Percentiles rank a stretch among this genome's conserved stretches.
phyloP scores from a whole-genome alignment of 2,329 filamentous ascomycete genomes.

The Venturiaceae sp. region DNA sequence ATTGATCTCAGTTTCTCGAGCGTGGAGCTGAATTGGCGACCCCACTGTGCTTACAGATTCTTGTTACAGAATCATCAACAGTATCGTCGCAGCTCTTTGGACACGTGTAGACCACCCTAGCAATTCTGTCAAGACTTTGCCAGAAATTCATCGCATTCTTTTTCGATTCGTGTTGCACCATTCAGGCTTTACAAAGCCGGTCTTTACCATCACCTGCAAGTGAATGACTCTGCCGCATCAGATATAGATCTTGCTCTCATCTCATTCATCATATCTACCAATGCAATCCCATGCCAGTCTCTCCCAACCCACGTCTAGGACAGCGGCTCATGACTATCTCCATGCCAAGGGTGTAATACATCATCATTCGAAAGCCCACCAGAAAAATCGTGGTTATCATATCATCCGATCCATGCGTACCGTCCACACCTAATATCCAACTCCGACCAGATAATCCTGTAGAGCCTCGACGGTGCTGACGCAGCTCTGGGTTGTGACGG shows the following conservation, averaged over 20 bases:
- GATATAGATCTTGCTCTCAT: neutral
- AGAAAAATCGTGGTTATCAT: neutral
- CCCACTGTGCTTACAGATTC: too few relatives aligned
- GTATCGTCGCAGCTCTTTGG: too few relatives aligned
- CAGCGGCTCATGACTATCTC: neutral
- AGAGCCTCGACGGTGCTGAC: constrained; percentile 72
- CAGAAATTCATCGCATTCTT: too few relatives aligned
- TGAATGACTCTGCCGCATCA: neutral
- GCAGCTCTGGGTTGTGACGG: constrained; percentile 62
- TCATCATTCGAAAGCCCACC: neutral
- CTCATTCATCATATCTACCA: neutral
- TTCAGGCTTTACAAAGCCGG: too few relatives aligned
- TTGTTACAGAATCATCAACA: too few relatives aligned
- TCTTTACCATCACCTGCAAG: neutral
- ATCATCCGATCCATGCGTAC: neutral
- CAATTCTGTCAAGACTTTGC: too few relatives aligned
- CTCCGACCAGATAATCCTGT: constrained; percentile 74
- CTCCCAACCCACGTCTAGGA: neutral
- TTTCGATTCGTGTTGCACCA: too few relatives aligned
- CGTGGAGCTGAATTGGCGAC: too few relatives aligned
- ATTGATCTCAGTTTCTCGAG: too few relatives aligned
- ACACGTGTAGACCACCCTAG: too few relatives aligned
- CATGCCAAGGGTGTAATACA: neutral
- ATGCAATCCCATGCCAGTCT: neutral
- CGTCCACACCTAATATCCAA: constrained; percentile 53